Conservation (phyloP, 306 rosid species). For the Ochetophila trinervis region DNA sequence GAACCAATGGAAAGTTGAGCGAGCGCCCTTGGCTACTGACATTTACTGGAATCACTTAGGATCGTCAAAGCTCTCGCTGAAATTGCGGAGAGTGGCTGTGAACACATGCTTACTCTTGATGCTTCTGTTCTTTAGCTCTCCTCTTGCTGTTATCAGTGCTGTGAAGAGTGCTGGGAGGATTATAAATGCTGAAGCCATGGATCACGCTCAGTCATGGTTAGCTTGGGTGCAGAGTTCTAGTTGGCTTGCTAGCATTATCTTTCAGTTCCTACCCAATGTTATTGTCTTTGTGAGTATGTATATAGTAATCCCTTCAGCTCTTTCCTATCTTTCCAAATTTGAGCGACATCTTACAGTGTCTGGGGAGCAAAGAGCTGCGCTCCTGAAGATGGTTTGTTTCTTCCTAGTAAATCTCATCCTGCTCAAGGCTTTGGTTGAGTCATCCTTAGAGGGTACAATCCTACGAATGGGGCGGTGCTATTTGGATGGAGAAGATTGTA, state of each 20-base stretch:
- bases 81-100: conserved; percentile 65
- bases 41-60: conserved; percentile 97
- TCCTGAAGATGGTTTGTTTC: conserved; percentile 93
- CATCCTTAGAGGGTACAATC: conserved; percentile 78
- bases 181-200: conserved; percentile 89
- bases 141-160: conserved; percentile 88
- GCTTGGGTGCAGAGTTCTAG: conserved; percentile 92
- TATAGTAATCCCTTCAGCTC: conserved; percentile 78
- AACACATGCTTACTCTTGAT: conserved; percentile 75
- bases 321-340: conserved; percentile 87
- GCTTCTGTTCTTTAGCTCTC: conserved; percentile 92
- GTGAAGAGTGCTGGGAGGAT: conserved; percentile 80
- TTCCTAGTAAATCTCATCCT: conserved; percentile 94
- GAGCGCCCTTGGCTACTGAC: conserved; percentile 90
- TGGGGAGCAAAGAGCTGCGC: conserved; percentile 93
- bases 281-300: conserved; percentile 91
- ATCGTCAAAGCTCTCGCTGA: conserved; percentile 58
- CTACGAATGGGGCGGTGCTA: conserved; percentile 90
- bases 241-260: conserved; percentile 86
- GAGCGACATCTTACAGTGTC: conserved; percentile 91
- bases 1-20: conserved; percentile 97
- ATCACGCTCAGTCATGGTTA: conserved; percentile 82
- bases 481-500: conserved; percentile 92
- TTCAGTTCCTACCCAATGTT: conserved; percentile 91
- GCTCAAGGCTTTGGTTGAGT: conserved; percentile 80